Evolutionary conservation across 169 alveolate species (phyloP), one percentile per base, ranked within the genome.

Genomic region (Plasmodium cynomolgi): DNA sequence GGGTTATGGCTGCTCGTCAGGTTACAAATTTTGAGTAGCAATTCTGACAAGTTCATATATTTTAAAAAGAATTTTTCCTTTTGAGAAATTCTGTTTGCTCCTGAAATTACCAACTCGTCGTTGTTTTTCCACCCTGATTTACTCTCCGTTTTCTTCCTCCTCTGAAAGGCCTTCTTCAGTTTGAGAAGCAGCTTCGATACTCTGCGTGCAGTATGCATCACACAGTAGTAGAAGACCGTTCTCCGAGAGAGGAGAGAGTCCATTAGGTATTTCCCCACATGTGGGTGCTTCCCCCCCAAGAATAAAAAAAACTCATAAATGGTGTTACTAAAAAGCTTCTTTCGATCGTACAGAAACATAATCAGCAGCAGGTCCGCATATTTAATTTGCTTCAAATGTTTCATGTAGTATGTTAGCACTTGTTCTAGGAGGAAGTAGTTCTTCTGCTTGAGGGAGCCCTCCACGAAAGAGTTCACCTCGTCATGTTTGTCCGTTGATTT

Each of bases 371-470:
- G 23, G 29, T 86, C 93, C 17, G 81, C 54, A 29, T 77, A 86
- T 77, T 77, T 86, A 33, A 86, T 79, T 34, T 58, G 84, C 31
- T 86, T 86, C 83, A 86, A 86, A 26, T 77, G 56, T 4, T 86
- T 75, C 81, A 86, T 34, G 41, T 86, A 86, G 31, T 33, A 71
- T 6, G 34, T 23, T 9, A 86, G 34, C 56, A 86, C 62, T 54
- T 86, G 71, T 31, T 86, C 93, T n/a, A 75, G 20, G 81, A 50
- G 68, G 47, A 86, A 86, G 81, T 86, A 86, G 13, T 86, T 86
- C n/a, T 54, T 31, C 47, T 75, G 56, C 29, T 56, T 29, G 41
- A 75, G 81, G 13, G 72, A 50, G 2, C 44, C 56, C 33, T 50
- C 20, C 41, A 86, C 62, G 44, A 77, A 77, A n/a, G 33, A 77